phyloP scores from a whole-genome alignment of 768 basidiomycete species.

The Amanita pseudoporphyria region DNA sequence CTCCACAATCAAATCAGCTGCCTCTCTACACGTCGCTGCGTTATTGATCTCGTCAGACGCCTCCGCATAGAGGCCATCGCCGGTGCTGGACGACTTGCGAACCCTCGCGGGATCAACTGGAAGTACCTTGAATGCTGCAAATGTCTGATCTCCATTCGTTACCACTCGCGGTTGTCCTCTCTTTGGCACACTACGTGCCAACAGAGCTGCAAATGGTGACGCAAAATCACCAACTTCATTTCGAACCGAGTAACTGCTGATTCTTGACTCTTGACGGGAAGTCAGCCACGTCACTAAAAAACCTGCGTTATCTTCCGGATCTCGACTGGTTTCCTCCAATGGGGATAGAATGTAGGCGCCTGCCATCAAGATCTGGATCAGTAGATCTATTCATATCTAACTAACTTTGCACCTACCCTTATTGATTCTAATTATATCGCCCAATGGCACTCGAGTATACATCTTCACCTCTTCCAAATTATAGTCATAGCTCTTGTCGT shows the following conservation, averaged over 20 bases:
- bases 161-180: neutral
- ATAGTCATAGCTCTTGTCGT: slow-evolving; percentile 81
- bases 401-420: slow-evolving; percentile 45
- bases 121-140: slow-evolving; percentile 73
- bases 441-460: slow-evolving; percentile 83
- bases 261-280: slow-evolving; percentile 60
- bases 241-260: slow-evolving; percentile 78
- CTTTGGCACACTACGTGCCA: neutral
- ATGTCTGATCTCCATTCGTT: slow-evolving; percentile 29
- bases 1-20: slow-evolving; percentile 68
- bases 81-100: slow-evolving; percentile 37
- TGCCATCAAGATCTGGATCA: slow-evolving; percentile 18
- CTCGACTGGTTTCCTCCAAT: slow-evolving; percentile 85
- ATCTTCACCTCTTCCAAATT: slow-evolving; percentile 83
- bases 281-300: slow-evolving; percentile 77
- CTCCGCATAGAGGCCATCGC: slow-evolving; percentile 35
- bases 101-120: slow-evolving; percentile 57
- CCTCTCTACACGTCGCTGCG: slow-evolving; percentile 67
- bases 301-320: slow-evolving; percentile 82
- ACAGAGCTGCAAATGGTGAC: neutral
- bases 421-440: slow-evolving; percentile 64
- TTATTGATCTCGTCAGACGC: slow-evolving; percentile 51
- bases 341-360: slow-evolving; percentile 96
- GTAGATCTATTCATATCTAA: slow-evolving; percentile 2
- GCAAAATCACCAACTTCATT: slow-evolving; percentile 40